phyloP scores from a whole-genome alignment of 305 asterid genomes.

The Lippia alba region DNA sequence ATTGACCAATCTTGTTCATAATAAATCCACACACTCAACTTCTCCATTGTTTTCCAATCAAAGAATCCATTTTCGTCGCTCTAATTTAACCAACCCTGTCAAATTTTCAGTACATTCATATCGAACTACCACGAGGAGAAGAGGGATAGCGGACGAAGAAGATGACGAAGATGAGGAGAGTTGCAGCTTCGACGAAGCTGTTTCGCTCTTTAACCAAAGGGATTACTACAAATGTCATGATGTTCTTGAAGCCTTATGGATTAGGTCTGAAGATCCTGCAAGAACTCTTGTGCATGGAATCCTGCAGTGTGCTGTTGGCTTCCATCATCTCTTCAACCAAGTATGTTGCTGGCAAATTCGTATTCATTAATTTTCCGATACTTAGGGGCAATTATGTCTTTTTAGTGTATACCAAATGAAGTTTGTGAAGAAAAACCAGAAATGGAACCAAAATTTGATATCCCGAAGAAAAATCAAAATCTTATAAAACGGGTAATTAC shows the following conservation, averaged over 20 bases:
- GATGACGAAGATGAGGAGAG: constrained; percentile 42
- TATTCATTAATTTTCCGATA: background rate
- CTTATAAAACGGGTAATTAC: too few species aligned
- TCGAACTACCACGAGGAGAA: constrained; percentile 59
- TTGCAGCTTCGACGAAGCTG: constrained; percentile 64
- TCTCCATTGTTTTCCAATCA: constrained; percentile 22
- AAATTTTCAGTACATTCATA: constrained; percentile 41
- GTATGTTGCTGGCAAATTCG: constrained; percentile 28
- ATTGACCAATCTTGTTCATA: constrained; percentile 3
- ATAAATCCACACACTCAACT: constrained; percentile 11
- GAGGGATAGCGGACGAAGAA: constrained; percentile 49
- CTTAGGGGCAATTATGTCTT: background rate
- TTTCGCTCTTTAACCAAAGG: constrained; percentile 60
- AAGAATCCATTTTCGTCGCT: constrained; percentile 18
- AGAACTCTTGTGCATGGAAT: constrained; percentile 75
- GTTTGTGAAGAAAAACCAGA: background rate
- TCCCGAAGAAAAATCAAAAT: too few species aligned
- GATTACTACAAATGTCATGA: constrained; percentile 87
- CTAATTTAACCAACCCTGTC: constrained; percentile 2
- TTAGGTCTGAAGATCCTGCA: constrained; percentile 60
- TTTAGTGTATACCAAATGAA: too few species aligned
- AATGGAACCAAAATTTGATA: too few species aligned
- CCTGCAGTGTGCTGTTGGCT: constrained; percentile 81
- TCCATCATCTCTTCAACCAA: constrained; percentile 85
- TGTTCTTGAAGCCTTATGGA: constrained; percentile 78